Conservation (phyloP, 139 green algal species). For the Gonium pectorale region DNA sequence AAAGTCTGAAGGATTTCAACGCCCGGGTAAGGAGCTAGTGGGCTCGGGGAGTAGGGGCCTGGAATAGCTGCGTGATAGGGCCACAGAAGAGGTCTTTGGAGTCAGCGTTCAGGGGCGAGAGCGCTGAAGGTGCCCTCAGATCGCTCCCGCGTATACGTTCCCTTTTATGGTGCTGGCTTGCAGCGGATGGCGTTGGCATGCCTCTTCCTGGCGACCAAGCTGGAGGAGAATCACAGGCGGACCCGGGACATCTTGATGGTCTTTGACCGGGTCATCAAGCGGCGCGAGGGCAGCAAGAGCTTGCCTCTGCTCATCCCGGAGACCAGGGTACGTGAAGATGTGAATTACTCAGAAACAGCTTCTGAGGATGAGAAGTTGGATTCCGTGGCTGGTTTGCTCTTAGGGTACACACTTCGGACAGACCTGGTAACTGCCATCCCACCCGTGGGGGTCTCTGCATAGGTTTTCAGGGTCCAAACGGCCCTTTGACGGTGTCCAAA, state of each 20-base stretch:
- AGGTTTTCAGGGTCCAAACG: no score
- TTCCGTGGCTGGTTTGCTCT: no score
- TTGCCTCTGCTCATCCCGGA: constrained; percentile 58
- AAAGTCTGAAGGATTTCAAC: constrained; percentile 84
- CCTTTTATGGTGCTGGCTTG: background rate
- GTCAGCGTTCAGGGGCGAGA: background rate
- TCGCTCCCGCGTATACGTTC: background rate
- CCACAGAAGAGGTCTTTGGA: background rate
- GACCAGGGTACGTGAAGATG: constrained; percentile 27
- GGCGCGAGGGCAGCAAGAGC: constrained; percentile 59
- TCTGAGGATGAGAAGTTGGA: no score
- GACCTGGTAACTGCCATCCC: no score
- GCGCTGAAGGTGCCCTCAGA: background rate
- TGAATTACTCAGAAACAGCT: background rate
- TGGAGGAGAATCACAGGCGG: constrained; percentile 82
- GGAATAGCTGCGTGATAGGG: no score
- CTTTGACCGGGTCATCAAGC: constrained; percentile 79
- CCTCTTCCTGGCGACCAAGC: constrained; percentile 88
- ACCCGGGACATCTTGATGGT: constrained; percentile 76
- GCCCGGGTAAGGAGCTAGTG: constrained; percentile 74
- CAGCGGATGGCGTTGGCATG: constrained; percentile 78
- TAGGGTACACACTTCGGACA: no score
- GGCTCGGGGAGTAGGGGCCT: background rate
- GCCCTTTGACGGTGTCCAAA: no score
- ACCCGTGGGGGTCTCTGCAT: no score